Base-by-base conservation (phyloP, 2,329 filamentous ascomycete species). In the Atkinsonella texensis region DNA sequence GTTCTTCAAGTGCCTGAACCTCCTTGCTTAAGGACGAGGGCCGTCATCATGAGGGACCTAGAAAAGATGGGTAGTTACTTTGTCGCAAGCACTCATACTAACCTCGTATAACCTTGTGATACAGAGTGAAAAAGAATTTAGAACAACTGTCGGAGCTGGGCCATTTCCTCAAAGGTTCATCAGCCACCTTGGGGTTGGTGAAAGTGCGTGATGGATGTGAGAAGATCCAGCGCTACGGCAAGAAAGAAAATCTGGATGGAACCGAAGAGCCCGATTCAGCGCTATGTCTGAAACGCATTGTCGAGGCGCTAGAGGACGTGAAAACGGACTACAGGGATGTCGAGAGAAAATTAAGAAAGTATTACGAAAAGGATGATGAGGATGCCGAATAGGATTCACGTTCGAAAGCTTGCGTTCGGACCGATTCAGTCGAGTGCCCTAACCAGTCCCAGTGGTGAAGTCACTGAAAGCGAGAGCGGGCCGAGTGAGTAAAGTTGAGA, bases 161-260 rank as follows among this genome's bases (percentile, higher is more conserved):
- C 42, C 93, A 98, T 71, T 98, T 95, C 72, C 77, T 98, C 59
- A 98, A 98, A 72, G 93, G 93, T 54, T 97, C 91, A 7, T 96
- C 91, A 9, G 91, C 93, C 40, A 96, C 93, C 4, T 79, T 98
- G 50, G 93, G 93, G 45, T 79, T 97, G 51, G 84, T 80, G 62
- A 94, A 94, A 68, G 85, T 98, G 61, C 87, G 89, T 67, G 89
- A 96, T 63, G 85, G 82, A 56, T 98, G 93, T 72, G 90, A 97
- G 71, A 89, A 94, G 75, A 96, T 98, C 62, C 91, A 98, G 69
- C 85, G 95, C 63, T 94, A 84, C 66, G 91, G 91, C 58, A 85
- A 86, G 62, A 76, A 79, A 61, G 88, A 90, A 69, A 89, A 91
- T 59, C 80, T 87, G 54, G 84, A 86, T 43, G 89, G 89, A 42